Evolutionary conservation across 345 rosid genomes (phyloP).

Genomic region (Adansonia digitata): DNA sequence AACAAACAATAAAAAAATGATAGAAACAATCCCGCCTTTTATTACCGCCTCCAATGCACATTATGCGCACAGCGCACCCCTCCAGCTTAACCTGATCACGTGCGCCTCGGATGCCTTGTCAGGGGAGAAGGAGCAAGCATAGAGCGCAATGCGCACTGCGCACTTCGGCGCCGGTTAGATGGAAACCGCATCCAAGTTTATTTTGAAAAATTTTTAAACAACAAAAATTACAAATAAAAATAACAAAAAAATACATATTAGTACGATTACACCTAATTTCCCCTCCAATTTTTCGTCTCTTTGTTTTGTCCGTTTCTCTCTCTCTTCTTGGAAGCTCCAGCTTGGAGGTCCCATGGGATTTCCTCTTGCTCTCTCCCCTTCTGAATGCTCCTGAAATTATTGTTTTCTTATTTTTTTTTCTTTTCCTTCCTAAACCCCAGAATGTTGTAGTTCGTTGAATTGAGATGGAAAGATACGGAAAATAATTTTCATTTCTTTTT

Average conservation of each 20-base stretch:
- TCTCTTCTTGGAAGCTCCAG: constrained; percentile 19
- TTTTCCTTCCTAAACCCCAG: background rate
- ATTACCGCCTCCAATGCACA: too few relatives aligned
- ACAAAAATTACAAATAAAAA: background rate
- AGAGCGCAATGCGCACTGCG: too few relatives aligned
- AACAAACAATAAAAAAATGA: too few relatives aligned
- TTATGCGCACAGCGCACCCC: too few relatives aligned
- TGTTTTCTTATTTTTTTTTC: background rate
- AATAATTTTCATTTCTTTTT: background rate
- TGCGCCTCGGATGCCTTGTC: too few relatives aligned
- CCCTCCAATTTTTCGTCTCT: constrained; percentile 31
- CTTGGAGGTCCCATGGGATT: constrained; percentile 21
- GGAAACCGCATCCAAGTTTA: too few relatives aligned
- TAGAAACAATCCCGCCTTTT: too few relatives aligned
- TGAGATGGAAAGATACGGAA: constrained; percentile 15
- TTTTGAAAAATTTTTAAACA: too few relatives aligned
- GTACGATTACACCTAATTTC: background rate
- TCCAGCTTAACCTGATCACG: too few relatives aligned
- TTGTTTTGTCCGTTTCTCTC: constrained; percentile 19
- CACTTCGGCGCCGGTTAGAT: too few relatives aligned
- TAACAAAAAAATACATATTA: background rate
- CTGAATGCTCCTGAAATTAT: background rate
- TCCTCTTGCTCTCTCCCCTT: constrained; percentile 1
- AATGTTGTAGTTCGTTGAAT: constrained; percentile 13
- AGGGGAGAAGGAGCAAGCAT: too few relatives aligned